Evolutionary conservation across 2,329 filamentous ascomycete genomes (phyloP).

Genomic region (Lomentospora prolificans): DNA sequence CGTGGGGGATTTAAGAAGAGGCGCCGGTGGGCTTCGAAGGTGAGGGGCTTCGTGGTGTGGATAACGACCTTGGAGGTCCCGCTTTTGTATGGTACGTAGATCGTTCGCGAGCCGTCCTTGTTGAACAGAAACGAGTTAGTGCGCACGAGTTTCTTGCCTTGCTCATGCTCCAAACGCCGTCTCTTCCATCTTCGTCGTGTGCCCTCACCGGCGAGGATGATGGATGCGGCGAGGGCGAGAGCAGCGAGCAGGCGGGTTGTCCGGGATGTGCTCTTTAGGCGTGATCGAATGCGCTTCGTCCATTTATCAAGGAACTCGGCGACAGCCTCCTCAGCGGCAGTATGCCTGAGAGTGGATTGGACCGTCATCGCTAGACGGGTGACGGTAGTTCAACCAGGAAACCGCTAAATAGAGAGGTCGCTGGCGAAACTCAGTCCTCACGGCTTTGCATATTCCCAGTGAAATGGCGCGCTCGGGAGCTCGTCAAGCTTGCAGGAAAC

Average conservation of each 20-base stretch:
- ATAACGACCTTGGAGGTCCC: slow-evolving; percentile 87
- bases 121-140: slow-evolving; percentile 88
- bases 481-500: no score
- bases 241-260: slow-evolving; percentile 67
- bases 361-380: slow-evolving; percentile 55
- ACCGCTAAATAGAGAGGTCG: no score
- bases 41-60: slow-evolving; percentile 78
- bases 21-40: slow-evolving; percentile 90
- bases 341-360: slow-evolving; percentile 71
- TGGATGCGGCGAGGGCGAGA: slow-evolving; percentile 64
- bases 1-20: slow-evolving; percentile 87
- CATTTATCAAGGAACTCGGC: slow-evolving; percentile 54
- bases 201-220: slow-evolving; percentile 71
- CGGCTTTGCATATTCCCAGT: no score
- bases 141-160: slow-evolving; percentile 70
- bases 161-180: slow-evolving; percentile 67
- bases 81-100: slow-evolving; percentile 88
- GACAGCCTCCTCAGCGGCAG: slow-evolving; percentile 57
- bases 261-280: slow-evolving; percentile 55
- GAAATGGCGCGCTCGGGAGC: no score
- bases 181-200: slow-evolving; percentile 68
- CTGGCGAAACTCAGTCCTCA: no score
- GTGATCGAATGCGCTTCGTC: slow-evolving; percentile 38
- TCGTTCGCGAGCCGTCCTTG: slow-evolving; percentile 89
- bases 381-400: slow-evolving; percentile 15